phyloP scores from a whole-genome alignment of 2,329 filamentous ascomycete genomes.

The Periconia sp. region DNA sequence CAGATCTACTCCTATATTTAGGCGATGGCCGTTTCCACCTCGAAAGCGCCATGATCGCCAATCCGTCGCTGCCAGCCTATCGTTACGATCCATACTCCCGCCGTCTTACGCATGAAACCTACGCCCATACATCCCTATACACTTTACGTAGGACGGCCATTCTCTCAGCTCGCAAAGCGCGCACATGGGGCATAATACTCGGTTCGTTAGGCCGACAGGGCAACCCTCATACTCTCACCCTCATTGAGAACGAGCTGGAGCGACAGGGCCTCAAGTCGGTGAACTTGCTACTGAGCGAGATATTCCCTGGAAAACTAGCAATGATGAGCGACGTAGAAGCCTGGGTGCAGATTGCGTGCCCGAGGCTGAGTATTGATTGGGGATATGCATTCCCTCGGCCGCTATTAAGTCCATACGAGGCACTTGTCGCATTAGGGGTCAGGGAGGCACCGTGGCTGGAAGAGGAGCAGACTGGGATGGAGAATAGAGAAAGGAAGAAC shows the following conservation, averaged over 20 bases:
- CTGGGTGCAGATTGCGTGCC: constrained; percentile 98
- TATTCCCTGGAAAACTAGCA: constrained; percentile 93
- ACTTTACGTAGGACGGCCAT: constrained; percentile 80
- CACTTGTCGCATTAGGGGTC: constrained; percentile 83
- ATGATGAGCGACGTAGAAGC: constrained; percentile 94
- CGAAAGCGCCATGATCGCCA: constrained; percentile 99
- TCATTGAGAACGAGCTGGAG: constrained; percentile 80
- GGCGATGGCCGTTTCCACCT: constrained; percentile 95
- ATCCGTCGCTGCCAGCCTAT: constrained; percentile 87
- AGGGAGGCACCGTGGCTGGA: constrained; percentile 73
- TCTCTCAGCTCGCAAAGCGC: constrained; percentile 72
- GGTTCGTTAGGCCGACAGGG: constrained; percentile 92
- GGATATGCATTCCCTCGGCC: constrained; percentile 93
- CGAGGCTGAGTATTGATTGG: constrained; percentile 97
- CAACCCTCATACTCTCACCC: constrained; percentile 87
- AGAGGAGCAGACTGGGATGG: constrained; percentile 42
- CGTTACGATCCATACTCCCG: constrained; percentile 96
- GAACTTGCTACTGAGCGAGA: constrained; percentile 88
- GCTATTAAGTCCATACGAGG: constrained; percentile 92
- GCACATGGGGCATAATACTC: constrained; percentile 93
- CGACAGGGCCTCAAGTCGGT: constrained; percentile 78
- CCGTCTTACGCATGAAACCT: constrained; percentile 87
- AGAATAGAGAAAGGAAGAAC: constrained; percentile 57
- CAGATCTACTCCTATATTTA: constrained; percentile 83
- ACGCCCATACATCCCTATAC: constrained; percentile 92